Percentiles rank a stretch among this genome's conserved stretches.
phyloP scores from a whole-genome alignment of 1,284 basidiomycete species.

The Phaffia rhodozyma region DNA sequence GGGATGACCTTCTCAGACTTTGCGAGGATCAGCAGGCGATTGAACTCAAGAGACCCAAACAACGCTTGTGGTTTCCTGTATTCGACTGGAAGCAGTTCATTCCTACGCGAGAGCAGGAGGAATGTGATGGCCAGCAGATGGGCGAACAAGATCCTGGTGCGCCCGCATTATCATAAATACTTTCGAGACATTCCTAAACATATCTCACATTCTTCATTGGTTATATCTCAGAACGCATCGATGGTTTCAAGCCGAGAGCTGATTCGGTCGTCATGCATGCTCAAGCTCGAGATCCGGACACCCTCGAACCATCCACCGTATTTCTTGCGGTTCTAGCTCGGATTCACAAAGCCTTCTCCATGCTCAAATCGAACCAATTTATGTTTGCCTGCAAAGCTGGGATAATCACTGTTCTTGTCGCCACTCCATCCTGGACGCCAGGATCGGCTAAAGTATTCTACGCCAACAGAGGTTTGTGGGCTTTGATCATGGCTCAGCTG shows the following conservation, averaged over 20 bases:
- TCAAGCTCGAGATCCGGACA: slow-evolving; percentile 12
- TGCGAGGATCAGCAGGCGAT: neutral
- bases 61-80: slow-evolving; percentile 4
- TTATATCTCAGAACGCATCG: no score
- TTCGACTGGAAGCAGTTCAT: neutral
- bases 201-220: no score
- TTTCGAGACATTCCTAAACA: no score
- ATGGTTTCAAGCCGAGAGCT: slow-evolving; percentile 1
- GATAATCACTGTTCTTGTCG: slow-evolving; percentile 25
- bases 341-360: neutral
- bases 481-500: slow-evolving; percentile 30
- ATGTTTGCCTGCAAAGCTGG: slow-evolving; percentile 28
- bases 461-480: slow-evolving; percentile 25
- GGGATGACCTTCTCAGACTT: slow-evolving; percentile 1
- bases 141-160: slow-evolving; percentile 9
- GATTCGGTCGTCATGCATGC: neutral
- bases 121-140: slow-evolving; percentile 1
- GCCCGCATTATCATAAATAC: neutral
- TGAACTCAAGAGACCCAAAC: slow-evolving; percentile 7
- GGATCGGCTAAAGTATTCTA: slow-evolving; percentile 25
- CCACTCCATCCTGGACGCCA: slow-evolving; percentile 25
- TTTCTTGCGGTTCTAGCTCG: neutral
- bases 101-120: neutral
- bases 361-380: slow-evolving; percentile 13
- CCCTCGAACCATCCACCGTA: neutral